Percentiles rank a stretch among this genome's conserved stretches.
phyloP scores from a whole-genome alignment of 1,284 basidiomycete species.

The Malassezia pachydermatis region DNA sequence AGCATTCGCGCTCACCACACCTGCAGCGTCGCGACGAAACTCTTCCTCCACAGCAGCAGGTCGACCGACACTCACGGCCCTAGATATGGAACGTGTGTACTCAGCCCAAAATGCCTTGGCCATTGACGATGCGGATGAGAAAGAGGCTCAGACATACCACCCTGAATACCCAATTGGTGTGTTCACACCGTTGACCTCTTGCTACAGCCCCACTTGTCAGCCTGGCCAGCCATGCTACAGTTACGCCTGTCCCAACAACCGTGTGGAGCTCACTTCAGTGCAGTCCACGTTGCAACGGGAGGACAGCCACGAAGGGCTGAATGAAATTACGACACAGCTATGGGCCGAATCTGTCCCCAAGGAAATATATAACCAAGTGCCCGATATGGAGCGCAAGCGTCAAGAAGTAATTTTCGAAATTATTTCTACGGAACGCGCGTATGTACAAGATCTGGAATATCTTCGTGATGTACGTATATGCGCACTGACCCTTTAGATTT shows the following conservation, averaged over 20 bases:
- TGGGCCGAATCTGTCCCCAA: conserved; percentile 95
- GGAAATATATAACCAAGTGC: conserved; percentile 83
- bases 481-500: no score
- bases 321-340: conserved; percentile 62
- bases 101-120: neutral
- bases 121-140: neutral
- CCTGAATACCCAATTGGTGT: conserved; percentile 65
- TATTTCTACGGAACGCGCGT: conserved; percentile 95
- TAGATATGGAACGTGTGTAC: neutral
- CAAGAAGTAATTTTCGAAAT: conserved; percentile 99
- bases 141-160: neutral
- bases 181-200: conserved; percentile 91
- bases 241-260: conserved; percentile 82
- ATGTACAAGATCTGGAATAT: conserved; percentile 95
- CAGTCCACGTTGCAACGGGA: conserved; percentile 69
- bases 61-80: neutral
- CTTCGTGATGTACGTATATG: conserved; percentile 71
- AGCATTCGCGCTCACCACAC: neutral
- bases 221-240: conserved; percentile 87
- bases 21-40: no score
- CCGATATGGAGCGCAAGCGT: conserved; percentile 83
- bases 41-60: no score
- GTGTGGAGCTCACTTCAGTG: no score
- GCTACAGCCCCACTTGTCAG: conserved; percentile 95
- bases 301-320: conserved; percentile 67